Percentiles rank a stretch among this genome's conserved stretches.
These are phyloP conservation scores for Phyllosticta citribraziliensis DNA, from an alignment of 2,329 filamentous ascomycete species.

Conservation along the genomic window DNA sequence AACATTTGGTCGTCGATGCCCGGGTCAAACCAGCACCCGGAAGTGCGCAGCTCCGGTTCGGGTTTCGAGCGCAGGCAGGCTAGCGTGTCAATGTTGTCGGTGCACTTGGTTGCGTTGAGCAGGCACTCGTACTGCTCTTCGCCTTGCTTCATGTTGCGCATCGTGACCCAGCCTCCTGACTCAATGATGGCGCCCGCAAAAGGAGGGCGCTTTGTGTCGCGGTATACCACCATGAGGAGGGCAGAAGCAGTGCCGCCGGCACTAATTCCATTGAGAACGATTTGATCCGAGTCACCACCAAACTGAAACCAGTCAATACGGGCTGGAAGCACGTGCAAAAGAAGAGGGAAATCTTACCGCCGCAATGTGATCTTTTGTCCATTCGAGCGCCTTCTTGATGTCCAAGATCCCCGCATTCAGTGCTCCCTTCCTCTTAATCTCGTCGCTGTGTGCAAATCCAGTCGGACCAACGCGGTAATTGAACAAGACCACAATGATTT, in stretches of 20 bases:
- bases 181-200: conserved; percentile 45
- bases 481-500: conserved; percentile 45
- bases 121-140: conserved; percentile 46
- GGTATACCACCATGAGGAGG: conserved; percentile 39
- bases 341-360: background rate
- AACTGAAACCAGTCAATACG: conserved; percentile 20
- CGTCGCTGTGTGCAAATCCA: conserved; percentile 48
- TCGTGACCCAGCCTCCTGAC: conserved; percentile 42
- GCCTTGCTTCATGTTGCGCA: conserved; percentile 38
- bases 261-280: conserved; percentile 39
- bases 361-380: conserved; percentile 37
- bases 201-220: conserved; percentile 35
- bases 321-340: background rate
- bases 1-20: conserved; percentile 43
- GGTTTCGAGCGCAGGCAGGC: conserved; percentile 41
- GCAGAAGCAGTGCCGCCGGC: conserved; percentile 48
- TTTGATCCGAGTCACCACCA: conserved; percentile 37
- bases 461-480: conserved; percentile 52
- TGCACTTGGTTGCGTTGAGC: conserved; percentile 39
- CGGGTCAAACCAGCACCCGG: conserved; percentile 44
- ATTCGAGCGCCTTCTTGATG: conserved; percentile 41
- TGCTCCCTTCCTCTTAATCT: conserved; percentile 45
- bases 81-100: conserved; percentile 29
- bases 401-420: conserved; percentile 43
- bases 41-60: conserved; percentile 33